A percentile compares a stretch with the other conserved stretches of the same genome.
These are phyloP conservation scores for Cucurbita ficifolia DNA, from an alignment of 306 rosid species.

Conservation along the genomic window DNA sequence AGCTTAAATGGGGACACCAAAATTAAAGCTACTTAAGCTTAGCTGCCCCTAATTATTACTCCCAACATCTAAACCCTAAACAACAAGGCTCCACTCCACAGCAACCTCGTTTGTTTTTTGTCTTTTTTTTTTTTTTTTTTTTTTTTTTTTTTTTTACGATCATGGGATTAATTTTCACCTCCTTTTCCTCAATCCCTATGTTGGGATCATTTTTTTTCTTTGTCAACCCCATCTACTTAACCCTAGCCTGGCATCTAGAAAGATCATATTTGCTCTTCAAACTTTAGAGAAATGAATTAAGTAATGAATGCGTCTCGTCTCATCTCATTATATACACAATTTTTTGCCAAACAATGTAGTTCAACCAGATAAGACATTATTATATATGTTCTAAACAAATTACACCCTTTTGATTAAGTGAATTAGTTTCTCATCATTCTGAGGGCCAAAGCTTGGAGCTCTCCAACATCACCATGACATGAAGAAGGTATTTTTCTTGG, in stretches of 20 bases:
- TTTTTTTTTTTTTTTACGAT: neutral
- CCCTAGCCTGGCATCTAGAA: neutral
- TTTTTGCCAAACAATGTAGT: neutral
- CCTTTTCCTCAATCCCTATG: slow-evolving; percentile 2
- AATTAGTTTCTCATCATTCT: slow-evolving; percentile 79
- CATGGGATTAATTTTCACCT: neutral
- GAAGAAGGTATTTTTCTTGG: slow-evolving; percentile 26
- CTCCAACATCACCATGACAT: slow-evolving; percentile 47
- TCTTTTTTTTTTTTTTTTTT: neutral
- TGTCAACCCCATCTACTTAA: no score
- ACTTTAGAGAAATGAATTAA: neutral
- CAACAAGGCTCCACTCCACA: slow-evolving; percentile 25
- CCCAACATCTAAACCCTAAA: slow-evolving; percentile 14
- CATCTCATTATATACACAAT: neutral
- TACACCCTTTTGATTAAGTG: neutral
- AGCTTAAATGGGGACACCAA: slow-evolving; percentile 11
- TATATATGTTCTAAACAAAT: neutral
- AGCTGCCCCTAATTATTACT: slow-evolving; percentile 45
- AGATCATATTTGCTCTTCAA: neutral
- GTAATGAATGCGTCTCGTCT: neutral
- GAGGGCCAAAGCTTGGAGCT: slow-evolving; percentile 78
- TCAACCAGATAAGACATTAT: no score
- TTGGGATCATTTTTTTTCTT: neutral
- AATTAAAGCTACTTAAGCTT: slow-evolving; percentile 10
- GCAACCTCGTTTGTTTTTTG: neutral